Conservation (phyloP, 164 flowering plant species). For the Piper longum region DNA sequence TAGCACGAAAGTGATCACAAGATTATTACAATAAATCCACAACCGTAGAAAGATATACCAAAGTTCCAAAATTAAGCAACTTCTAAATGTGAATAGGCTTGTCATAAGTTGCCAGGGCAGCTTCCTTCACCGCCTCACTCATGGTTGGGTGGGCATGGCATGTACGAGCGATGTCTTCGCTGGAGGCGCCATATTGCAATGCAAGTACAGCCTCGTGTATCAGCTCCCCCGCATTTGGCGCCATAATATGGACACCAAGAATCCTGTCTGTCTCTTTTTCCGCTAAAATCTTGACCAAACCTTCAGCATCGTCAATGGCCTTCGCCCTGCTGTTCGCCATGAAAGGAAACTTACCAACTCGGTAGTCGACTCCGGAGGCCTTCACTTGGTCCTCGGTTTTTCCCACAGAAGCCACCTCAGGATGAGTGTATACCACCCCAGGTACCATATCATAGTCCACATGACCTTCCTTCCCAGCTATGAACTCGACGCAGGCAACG, state of each 20-base stretch:
- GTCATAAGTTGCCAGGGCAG: slow-evolving; percentile 93
- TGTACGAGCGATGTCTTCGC: slow-evolving; percentile 87
- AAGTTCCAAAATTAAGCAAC: not conserved
- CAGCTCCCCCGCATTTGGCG: slow-evolving; percentile 88
- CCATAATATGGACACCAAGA: slow-evolving; percentile 82
- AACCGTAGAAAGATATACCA: too few relatives aligned
- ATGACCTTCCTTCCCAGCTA: slow-evolving; percentile 72
- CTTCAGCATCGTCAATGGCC: slow-evolving; percentile 88
- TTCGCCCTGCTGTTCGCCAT: slow-evolving; percentile 81
- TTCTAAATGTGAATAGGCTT: slow-evolving; percentile 75
- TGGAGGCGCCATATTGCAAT: slow-evolving; percentile 73
- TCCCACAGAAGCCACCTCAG: slow-evolving; percentile 81
- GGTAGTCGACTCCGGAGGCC: slow-evolving; percentile 42
- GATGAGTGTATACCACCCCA: slow-evolving; percentile 76
- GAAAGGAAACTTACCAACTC: slow-evolving; percentile 75
- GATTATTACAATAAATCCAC: too few relatives aligned
- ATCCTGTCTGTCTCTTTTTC: slow-evolving; percentile 81
- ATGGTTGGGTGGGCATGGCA: slow-evolving; percentile 83
- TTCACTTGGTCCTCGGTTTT: slow-evolving; percentile 88
- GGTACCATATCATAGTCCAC: slow-evolving; percentile 79
- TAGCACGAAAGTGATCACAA: too few relatives aligned
- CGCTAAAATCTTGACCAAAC: slow-evolving; percentile 73
- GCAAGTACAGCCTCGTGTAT: slow-evolving; percentile 87
- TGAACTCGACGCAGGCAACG: slow-evolving; percentile 66
- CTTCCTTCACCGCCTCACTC: slow-evolving; percentile 37